Evolutionary conservation across 2,329 filamentous ascomycete genomes (phyloP).

Genomic region (Ascochyta fabae): DNA sequence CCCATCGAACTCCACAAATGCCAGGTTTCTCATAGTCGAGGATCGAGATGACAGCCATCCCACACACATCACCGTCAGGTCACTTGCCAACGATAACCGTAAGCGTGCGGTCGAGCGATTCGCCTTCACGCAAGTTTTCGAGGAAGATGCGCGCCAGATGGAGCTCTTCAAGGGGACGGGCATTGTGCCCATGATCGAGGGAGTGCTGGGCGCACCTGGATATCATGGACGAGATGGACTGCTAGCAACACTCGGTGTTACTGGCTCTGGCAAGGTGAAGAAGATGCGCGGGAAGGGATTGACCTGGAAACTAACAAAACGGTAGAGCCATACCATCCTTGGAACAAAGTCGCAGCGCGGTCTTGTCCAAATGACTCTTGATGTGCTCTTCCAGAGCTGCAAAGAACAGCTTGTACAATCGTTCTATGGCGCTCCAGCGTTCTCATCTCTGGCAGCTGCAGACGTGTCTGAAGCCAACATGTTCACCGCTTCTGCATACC

Average conservation of each 20-base stretch:
- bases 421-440: conserved; percentile 62
- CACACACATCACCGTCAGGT: conserved; percentile 60
- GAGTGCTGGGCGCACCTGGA: conserved; percentile 75
- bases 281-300: background rate
- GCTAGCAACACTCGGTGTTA: conserved; percentile 89
- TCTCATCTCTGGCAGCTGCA: conserved; percentile 75
- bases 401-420: conserved; percentile 72
- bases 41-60: conserved; percentile 47
- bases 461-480: conserved; percentile 84
- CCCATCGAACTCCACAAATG: conserved; percentile 48
- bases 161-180: conserved; percentile 85
- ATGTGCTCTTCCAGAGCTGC: conserved; percentile 85
- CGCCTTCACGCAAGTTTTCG: conserved; percentile 91
- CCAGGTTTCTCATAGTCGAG: conserved; percentile 81
- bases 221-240: conserved; percentile 86
- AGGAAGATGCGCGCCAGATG: conserved; percentile 82
- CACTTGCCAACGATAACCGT: conserved; percentile 79
- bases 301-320: conserved; percentile 17
- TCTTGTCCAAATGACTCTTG: conserved; percentile 87
- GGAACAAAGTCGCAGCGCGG: conserved; percentile 87
- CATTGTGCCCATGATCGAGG: conserved; percentile 76
- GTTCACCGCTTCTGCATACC: conserved; percentile 74
- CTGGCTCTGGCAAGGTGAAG: conserved; percentile 89
- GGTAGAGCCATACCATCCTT: conserved; percentile 93
- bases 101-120: conserved; percentile 92